phyloP scores from a whole-genome alignment of 2,329 filamentous ascomycete species.

The Penicillium frequentans region DNA sequence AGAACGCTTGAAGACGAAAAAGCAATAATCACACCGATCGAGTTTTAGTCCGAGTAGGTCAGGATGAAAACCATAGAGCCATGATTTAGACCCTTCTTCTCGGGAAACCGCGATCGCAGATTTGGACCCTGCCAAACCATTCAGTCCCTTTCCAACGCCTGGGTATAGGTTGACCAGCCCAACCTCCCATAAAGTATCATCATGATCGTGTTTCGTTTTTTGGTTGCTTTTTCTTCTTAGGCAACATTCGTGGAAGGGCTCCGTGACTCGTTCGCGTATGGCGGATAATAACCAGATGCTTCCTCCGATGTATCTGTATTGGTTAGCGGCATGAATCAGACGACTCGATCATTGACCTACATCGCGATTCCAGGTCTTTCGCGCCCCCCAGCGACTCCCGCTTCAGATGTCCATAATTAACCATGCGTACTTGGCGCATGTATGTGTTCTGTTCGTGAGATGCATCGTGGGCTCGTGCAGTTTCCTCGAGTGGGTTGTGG shows the following conservation, averaged over 20 bases:
- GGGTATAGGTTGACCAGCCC: not conserved
- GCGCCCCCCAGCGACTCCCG: conserved; percentile 19
- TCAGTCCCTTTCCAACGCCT: not conserved
- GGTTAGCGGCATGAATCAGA: not conserved
- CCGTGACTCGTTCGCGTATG: conserved; percentile 4
- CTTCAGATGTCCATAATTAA: conserved; percentile 25
- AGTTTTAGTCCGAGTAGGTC: not conserved
- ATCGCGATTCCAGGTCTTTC: conserved; percentile 24
- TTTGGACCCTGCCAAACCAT: not conserved
- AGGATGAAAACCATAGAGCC: not conserved
- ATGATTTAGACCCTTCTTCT: not conserved
- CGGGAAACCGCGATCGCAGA: not conserved
- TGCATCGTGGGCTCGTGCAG: conserved; percentile 15
- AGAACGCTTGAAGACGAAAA: not conserved
- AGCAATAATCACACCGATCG: not conserved
- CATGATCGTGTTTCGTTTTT: not conserved
- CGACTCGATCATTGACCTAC: conserved; percentile 11
- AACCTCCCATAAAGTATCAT: not conserved
- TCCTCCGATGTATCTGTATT: conserved; percentile 12
- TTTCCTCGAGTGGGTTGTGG: conserved; percentile 21
- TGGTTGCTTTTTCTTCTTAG: not conserved
- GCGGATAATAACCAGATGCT: conserved; percentile 8
- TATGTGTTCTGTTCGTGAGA: conserved; percentile 31
- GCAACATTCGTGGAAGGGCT: not conserved
- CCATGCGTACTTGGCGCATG: conserved; percentile 32